Evolutionary conservation across 1,139 yeast genomes (phyloP), one percentile per base, ranked within the genome.

Genomic region (Hyphopichia wangnamkhiaoensis): DNA sequence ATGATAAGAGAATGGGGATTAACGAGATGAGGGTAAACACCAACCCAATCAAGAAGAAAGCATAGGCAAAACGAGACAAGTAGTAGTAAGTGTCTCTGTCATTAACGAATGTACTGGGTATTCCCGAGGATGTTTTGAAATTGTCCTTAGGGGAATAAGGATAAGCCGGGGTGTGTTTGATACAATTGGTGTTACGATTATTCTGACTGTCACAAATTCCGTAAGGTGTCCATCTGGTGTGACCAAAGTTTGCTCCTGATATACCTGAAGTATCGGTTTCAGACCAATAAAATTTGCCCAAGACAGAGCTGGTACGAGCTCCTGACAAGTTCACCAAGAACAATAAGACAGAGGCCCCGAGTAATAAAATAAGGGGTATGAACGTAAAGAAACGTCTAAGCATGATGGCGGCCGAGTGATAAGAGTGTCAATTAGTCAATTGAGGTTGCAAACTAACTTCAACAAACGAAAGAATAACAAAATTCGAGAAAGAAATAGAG

Each of bases 191-290:
- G 38, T 63, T 56, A 38, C 67, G 66, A 36, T 72, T 68, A 46
- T 62, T 53, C 21, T 42, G 43, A 19, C 65, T 78, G 23, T 73
- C 80, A 65, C 95, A 88, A 44, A 70, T 55, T 37, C 75, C 72
- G 62, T 85, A 87, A 50, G 73, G 69, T n/a, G 89, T 84, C 95
- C 95, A 87, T 59, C 88, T 71, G 3, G 82, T 70, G 25, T 61
- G 52, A 18, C 58, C 49, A 35, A 66, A 61, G 4, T 63, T 56
- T 20, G 84, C 80, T 33, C 75, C 74, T 10, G 73, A 55, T 40
- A 83, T 75, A 14, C 61, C 63, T n/a, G 76, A 60, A 21, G 94
- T 83, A 45, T 80, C 81, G 15, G 86, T 90, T 54, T 82, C 70
- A 28, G 88, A 63, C 84, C 87, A 86, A 64, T 80, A 86, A 59